Percentiles rank a stretch among this genome's conserved stretches.
Conservation (phyloP, 495 filamentous ascomycete species). For the Penicillium paradoxum region DNA sequence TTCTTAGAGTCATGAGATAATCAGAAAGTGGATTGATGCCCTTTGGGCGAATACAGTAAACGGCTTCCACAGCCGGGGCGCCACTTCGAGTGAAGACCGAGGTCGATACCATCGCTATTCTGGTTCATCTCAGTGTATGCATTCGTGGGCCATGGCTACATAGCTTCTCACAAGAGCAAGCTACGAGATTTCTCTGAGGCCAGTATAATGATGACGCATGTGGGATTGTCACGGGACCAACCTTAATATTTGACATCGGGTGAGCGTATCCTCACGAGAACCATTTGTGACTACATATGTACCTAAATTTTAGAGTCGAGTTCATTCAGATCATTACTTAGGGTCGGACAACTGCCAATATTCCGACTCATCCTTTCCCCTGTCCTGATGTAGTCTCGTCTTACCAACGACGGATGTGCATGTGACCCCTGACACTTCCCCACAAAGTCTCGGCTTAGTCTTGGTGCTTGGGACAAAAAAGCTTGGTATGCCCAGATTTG, state of each 20-base stretch:
- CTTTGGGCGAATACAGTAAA: too few species aligned
- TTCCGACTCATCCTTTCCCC: neutral
- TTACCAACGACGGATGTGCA: neutral
- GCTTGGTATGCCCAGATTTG: neutral
- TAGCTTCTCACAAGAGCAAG: too few species aligned
- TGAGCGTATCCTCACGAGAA: neutral
- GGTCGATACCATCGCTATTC: too few species aligned
- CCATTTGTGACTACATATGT: too few species aligned
- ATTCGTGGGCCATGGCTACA: too few species aligned
- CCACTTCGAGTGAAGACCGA: too few species aligned
- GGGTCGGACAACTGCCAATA: neutral
- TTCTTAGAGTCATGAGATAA: too few species aligned
- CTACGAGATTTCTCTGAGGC: too few species aligned
- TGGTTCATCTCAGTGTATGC: too few species aligned
- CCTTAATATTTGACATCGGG: neutral
- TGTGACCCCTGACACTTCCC: neutral
- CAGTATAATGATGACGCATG: neutral
- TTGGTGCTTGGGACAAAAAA: neutral
- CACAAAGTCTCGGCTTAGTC: neutral
- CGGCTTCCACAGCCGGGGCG: too few species aligned
- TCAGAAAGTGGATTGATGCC: too few species aligned
- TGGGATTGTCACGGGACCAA: neutral
- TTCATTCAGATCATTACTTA: neutral
- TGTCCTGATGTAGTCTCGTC: neutral
- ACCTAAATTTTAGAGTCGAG: too few species aligned